A percentile compares a stretch with the other conserved stretches of the same genome.
phyloP scores from a whole-genome alignment of 1,284 basidiomycete species.

The Apiotrichum laibachii region DNA sequence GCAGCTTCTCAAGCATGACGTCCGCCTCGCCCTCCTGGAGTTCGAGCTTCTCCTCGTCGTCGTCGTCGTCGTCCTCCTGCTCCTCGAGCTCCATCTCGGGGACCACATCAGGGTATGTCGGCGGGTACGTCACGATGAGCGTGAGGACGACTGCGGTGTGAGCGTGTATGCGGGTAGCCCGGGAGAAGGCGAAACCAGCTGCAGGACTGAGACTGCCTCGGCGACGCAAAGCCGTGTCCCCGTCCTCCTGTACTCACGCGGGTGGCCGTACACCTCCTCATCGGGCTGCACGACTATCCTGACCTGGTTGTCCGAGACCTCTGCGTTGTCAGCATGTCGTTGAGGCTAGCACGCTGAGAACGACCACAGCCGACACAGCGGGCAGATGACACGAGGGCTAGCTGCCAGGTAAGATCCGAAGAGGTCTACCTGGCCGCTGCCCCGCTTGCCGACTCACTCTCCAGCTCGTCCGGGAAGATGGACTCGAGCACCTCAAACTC shows the following conservation, averaged over 20 bases:
- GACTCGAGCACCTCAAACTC: slow-evolving; percentile 94
- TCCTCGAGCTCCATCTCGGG: slow-evolving; percentile 70
- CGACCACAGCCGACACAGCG: too few species aligned
- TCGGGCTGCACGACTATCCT: slow-evolving; percentile 87
- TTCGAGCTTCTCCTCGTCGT: slow-evolving; percentile 58
- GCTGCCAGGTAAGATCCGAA: slow-evolving; percentile 21
- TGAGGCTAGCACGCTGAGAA: too few species aligned
- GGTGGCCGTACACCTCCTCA: slow-evolving; percentile 54
- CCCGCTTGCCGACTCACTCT: slow-evolving; percentile 64
- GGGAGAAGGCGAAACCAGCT: too few species aligned
- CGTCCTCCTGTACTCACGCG: slow-evolving; percentile 18
- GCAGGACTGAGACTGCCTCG: too few species aligned
- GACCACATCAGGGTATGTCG: slow-evolving; percentile 69
- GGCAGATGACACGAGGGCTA: too few species aligned
- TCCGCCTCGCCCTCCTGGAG: slow-evolving; percentile 58
- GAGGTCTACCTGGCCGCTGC: not conserved
- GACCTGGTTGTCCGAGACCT: slow-evolving; percentile 75
- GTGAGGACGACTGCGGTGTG: slow-evolving; percentile 65
- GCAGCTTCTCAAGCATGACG: slow-evolving; percentile 61
- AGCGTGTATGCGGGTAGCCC: too few species aligned
- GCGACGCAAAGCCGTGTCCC: not conserved
- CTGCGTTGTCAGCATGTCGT: slow-evolving; percentile 61
- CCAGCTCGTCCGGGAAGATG: slow-evolving; percentile 90
- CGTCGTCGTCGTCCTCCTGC: slow-evolving; percentile 61
- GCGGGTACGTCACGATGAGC: slow-evolving; percentile 67